Base-by-base conservation (phyloP, 2,329 filamentous ascomycete genomes). In the Bipolaris oryzae region DNA sequence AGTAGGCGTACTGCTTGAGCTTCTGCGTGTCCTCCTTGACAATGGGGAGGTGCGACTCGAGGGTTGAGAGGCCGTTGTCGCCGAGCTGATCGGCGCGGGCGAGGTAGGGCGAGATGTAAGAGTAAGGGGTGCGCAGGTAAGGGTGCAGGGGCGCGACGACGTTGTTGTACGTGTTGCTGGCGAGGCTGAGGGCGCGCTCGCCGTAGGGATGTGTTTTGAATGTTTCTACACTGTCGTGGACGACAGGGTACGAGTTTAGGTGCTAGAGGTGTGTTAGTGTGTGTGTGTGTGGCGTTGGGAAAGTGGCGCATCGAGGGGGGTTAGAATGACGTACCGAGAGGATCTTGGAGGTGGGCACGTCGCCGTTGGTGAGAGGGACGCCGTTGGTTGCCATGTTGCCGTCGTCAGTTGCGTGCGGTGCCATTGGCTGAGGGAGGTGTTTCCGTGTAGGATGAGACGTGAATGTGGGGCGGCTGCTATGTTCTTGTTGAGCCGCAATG, bases 121-220 rank as follows among this genome's bases (percentile, higher is more conserved):
- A 83, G 80, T 92, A 94, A 34, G 93, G 92, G 68, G 85, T 90
- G 69, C 87, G 78, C 68, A 97, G 81, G 78, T 91, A 92, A 25
- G 91, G 90, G 53, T 94, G 79, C 62, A 96, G 79, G 18, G 92
- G 91, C 66, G 88, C 89, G 74, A 89, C 89, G 70, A 96, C 84
- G 63, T 85, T 87, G 73, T 87, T 81, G 82, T 93, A 96, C 69
- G 88, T 88, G 58, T 87, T 85, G 73, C 90, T 85, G 75, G 89
- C 85, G 61, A 95, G 79, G 69, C 89, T 83, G 74, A 97, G 81
- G 41, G 92, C 93, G 79, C 89, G 92, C 76, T 92, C 88, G 73
- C 91, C 93, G 74, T 91, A 89, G 48, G 91, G 88, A 79, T 94
- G 91, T 73, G 85, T 81, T 79, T 92, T 91, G 84, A 96, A 89